A percentile compares a stretch with the other conserved stretches of the same genome.
These are phyloP conservation scores for Lentinula sp. DNA, from an alignment of 768 basidiomycete genomes.

Conservation along the genomic window DNA sequence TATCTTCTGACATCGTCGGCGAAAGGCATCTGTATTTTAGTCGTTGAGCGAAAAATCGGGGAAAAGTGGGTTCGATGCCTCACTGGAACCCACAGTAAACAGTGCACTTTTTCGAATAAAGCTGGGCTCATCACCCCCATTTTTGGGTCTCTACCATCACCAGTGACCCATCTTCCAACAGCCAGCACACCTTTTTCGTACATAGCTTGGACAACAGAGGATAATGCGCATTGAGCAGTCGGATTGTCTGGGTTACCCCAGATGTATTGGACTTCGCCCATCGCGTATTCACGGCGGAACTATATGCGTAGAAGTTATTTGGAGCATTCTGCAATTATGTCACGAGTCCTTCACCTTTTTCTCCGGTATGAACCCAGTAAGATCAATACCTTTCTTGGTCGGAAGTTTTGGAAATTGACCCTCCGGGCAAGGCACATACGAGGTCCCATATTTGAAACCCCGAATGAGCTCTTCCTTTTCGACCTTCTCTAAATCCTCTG, in stretches of 20 bases:
- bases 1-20: constrained; percentile 91
- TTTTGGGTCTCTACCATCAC: constrained; percentile 71
- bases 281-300: constrained; percentile 78
- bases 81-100: constrained; percentile 81
- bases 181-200: constrained; percentile 57
- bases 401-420: constrained; percentile 71
- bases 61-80: constrained; percentile 10
- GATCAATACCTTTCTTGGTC: constrained; percentile 83
- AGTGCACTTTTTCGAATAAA: constrained; percentile 64
- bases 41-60: neutral
- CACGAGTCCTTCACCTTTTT: constrained; percentile 45
- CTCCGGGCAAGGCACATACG: constrained; percentile 82
- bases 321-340: neutral
- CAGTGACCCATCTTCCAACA: constrained; percentile 77
- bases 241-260: constrained; percentile 68
- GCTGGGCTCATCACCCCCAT: constrained; percentile 75
- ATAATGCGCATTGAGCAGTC: constrained; percentile 77
- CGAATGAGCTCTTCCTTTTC: constrained; percentile 75
- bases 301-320: constrained; percentile 19
- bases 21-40: constrained; percentile 77
- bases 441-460: constrained; percentile 88
- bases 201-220: constrained; percentile 86
- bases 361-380: constrained; percentile 74
- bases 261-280: constrained; percentile 84
- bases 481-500: constrained; percentile 43